These are phyloP conservation scores for Umbilicus rupestris DNA, from an alignment of 164 flowering plant species.

Conservation along the genomic window DNA sequence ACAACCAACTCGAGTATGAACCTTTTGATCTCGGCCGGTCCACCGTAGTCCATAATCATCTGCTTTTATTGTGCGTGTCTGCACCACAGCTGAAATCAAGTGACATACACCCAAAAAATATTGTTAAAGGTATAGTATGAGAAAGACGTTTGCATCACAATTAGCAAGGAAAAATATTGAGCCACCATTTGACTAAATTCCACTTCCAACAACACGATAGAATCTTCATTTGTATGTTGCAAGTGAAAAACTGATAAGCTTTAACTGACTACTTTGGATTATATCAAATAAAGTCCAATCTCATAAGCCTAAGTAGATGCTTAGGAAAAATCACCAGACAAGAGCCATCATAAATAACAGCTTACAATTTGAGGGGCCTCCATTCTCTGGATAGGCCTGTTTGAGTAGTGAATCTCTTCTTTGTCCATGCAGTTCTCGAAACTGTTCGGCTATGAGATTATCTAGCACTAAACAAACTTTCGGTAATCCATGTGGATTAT, in stretches of 20 bases:
- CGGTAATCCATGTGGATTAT: constrained; percentile 51
- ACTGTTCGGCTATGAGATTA: constrained; percentile 52
- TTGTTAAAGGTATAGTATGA: not conserved
- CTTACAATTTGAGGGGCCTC: constrained; percentile 29
- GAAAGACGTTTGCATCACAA: not conserved
- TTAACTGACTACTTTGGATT: too few species aligned
- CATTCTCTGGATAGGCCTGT: constrained; percentile 19
- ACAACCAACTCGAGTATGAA: constrained; percentile 62
- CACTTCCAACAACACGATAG: too few species aligned
- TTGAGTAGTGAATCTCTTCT: constrained; percentile 29
- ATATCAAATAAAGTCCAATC: too few species aligned
- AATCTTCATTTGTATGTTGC: too few species aligned
- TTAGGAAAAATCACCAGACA: too few species aligned
- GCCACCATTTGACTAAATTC: too few species aligned
- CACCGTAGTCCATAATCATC: constrained; percentile 18
- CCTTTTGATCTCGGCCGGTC: constrained; percentile 18
- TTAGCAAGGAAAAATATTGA: too few species aligned
- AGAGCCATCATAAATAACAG: not conserved
- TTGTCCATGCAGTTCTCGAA: constrained; percentile 41
- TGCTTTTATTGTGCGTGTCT: constrained; percentile 13
- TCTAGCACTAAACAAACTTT: constrained; percentile 70
- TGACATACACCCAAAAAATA: not conserved
- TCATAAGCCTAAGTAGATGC: too few species aligned
- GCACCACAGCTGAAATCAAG: not conserved
- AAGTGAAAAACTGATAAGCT: too few species aligned